Evolutionary conservation across 2,329 filamentous ascomycete genomes (phyloP).

Genomic region (Periconia sp.): DNA sequence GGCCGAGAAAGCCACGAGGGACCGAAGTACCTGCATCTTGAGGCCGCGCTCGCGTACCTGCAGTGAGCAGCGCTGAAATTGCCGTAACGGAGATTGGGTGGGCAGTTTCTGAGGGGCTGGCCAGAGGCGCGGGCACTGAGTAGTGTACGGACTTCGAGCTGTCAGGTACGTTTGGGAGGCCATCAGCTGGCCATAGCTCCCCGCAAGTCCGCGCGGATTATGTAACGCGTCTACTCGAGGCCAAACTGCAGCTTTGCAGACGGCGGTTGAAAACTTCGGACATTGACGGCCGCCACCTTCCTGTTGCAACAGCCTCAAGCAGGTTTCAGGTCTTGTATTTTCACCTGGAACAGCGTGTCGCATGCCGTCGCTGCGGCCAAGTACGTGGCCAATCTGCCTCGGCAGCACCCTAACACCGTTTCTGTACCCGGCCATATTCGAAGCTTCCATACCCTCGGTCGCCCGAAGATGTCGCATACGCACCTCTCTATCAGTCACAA

Average conservation of each 20-base stretch:
- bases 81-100: no score
- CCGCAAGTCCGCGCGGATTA: not conserved
- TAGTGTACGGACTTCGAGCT: no score
- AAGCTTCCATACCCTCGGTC: conserved; percentile 27
- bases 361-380: conserved; percentile 30
- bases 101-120: no score
- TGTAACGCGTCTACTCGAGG: not conserved
- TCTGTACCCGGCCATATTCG: conserved; percentile 51
- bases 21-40: conserved; percentile 23
- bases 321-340: conserved; percentile 7
- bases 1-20: conserved; percentile 21
- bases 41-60: no score
- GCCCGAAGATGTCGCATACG: conserved; percentile 24
- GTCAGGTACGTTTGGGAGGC: no score
- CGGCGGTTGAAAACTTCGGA: conserved; percentile 7
- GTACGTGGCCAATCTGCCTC: conserved; percentile 33
- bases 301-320: conserved; percentile 1
- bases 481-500: conserved; percentile 20
- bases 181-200: not conserved
- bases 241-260: not conserved
- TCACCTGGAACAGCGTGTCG: conserved; percentile 18
- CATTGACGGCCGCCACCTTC: conserved; percentile 7
- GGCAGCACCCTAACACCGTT: conserved; percentile 51
- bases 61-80: no score
- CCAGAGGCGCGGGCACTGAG: no score